Evolutionary conservation across 2,329 filamentous ascomycete genomes (phyloP).

Genomic region (Berkeleyomyces basicola): DNA sequence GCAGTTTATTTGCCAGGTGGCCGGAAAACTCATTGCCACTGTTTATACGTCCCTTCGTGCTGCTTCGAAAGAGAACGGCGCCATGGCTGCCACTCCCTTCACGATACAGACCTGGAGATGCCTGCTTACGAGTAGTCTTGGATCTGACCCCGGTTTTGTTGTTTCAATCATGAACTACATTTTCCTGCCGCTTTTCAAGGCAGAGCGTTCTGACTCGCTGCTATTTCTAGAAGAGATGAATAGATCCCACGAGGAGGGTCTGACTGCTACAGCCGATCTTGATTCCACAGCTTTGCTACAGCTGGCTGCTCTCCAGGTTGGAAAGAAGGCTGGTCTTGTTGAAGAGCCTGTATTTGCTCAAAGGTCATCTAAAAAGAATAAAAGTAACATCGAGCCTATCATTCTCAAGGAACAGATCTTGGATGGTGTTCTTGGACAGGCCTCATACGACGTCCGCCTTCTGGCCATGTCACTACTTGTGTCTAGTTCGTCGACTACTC

Average conservation of each 20-base stretch:
- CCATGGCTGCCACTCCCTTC: slow-evolving; percentile 17
- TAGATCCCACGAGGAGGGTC: slow-evolving; percentile 28
- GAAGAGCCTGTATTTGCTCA: slow-evolving; percentile 35
- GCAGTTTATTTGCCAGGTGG: slow-evolving; percentile 40
- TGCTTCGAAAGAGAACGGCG: slow-evolving; percentile 17
- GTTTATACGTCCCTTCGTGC: slow-evolving; percentile 33
- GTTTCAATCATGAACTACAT: slow-evolving; percentile 49
- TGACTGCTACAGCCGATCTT: slow-evolving; percentile 22
- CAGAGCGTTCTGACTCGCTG: slow-evolving; percentile 35
- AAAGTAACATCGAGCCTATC: slow-evolving; percentile 17
- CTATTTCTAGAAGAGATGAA: slow-evolving; percentile 42
- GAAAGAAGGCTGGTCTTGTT: slow-evolving; percentile 52
- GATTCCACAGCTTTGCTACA: slow-evolving; percentile 41
- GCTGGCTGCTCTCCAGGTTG: slow-evolving; percentile 51
- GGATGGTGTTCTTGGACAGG: slow-evolving; percentile 35
- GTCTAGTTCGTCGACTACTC: slow-evolving; percentile 56
- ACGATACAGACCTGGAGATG: slow-evolving; percentile 33
- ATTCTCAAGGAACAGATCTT: slow-evolving; percentile 29
- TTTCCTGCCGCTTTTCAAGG: slow-evolving; percentile 44
- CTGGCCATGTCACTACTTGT: slow-evolving; percentile 70
- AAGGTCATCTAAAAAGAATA: slow-evolving; percentile 12
- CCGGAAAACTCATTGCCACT: slow-evolving; percentile 43
- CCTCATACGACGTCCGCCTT: slow-evolving; percentile 50
- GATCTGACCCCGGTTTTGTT: slow-evolving; percentile 33
- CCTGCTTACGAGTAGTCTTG: slow-evolving; percentile 37